These are phyloP conservation scores for Trametes maxima DNA, from an alignment of 768 basidiomycete genomes.

Conservation along the genomic window DNA sequence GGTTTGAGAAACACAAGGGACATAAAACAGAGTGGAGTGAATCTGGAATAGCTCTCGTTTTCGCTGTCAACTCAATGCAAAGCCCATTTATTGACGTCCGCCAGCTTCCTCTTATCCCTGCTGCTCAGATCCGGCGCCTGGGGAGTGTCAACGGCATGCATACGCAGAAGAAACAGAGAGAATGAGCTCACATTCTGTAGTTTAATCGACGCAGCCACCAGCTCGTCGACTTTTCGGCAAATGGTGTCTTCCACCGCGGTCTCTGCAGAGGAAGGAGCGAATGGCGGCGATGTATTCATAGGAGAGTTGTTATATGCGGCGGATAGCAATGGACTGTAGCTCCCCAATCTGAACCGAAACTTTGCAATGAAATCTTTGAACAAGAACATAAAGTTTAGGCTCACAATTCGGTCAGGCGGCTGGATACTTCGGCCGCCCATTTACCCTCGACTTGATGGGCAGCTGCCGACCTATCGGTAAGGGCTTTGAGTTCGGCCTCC, in stretches of 20 bases:
- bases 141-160: neutral
- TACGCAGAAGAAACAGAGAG: neutral
- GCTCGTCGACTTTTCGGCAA: slow-evolving; percentile 1
- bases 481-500: slow-evolving; percentile 1
- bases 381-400: neutral
- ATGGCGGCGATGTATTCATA: slow-evolving; percentile 27
- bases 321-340: slow-evolving; percentile 10
- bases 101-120: slow-evolving; percentile 15
- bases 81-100: slow-evolving; percentile 18
- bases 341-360: neutral
- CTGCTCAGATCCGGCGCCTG: slow-evolving; percentile 17
- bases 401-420: slow-evolving; percentile 10
- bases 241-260: neutral
- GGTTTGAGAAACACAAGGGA: neutral
- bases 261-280: slow-evolving; percentile 2
- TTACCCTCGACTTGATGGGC: slow-evolving; percentile 7
- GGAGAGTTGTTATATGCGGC: slow-evolving; percentile 23
- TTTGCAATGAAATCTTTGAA: no score
- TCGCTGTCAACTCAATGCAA: neutral
- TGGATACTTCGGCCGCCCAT: slow-evolving; percentile 9
- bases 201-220: slow-evolving; percentile 4
- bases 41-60: no score
- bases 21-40: neutral
- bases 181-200: slow-evolving; percentile 18
- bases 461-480: neutral